phyloP scores from a whole-genome alignment of 2,329 filamentous ascomycete genomes.

The Lasiodiplodia sp. region DNA sequence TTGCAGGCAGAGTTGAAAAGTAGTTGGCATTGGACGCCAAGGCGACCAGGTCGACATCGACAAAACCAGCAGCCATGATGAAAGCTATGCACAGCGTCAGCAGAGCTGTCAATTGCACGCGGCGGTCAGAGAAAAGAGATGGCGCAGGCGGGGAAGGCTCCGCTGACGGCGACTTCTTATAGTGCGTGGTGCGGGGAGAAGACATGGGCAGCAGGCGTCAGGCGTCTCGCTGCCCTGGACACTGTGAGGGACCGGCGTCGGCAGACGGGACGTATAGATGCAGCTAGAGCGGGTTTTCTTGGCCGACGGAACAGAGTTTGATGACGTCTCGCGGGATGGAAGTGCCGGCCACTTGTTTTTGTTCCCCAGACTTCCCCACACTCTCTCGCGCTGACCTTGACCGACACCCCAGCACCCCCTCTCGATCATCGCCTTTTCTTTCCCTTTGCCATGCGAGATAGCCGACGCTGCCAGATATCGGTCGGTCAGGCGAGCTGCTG shows the following conservation, averaged over 20 bases:
- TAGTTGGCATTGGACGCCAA: conserved; percentile 43
- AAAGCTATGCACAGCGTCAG: conserved; percentile 21
- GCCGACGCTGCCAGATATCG: background rate
- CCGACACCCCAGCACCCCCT: conserved; percentile 9
- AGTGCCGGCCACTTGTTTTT: background rate
- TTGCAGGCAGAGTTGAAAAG: conserved; percentile 39
- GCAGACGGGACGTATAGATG: background rate
- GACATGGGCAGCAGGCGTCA: conserved; percentile 2
- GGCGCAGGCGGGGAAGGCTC: background rate
- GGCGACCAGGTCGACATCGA: conserved; percentile 43
- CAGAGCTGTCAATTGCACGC: background rate
- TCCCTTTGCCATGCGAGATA: background rate
- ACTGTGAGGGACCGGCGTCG: background rate
- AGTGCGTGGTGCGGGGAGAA: background rate
- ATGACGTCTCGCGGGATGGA: background rate
- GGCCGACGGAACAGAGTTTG: background rate
- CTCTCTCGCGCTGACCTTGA: background rate
- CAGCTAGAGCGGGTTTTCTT: background rate
- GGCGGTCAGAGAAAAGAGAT: background rate
- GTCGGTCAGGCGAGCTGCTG: background rate
- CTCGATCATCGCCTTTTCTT: background rate
- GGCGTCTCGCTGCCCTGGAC: background rate
- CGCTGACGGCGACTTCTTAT: conserved; percentile 19
- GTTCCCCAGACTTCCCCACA: conserved; percentile 17
- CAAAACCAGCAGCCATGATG: conserved; percentile 24